Percentiles rank a stretch among this genome's conserved stretches.
Evolutionary conservation across 2,329 filamentous ascomycete species (phyloP).

Genomic region (Aureobasidium sp.): DNA sequence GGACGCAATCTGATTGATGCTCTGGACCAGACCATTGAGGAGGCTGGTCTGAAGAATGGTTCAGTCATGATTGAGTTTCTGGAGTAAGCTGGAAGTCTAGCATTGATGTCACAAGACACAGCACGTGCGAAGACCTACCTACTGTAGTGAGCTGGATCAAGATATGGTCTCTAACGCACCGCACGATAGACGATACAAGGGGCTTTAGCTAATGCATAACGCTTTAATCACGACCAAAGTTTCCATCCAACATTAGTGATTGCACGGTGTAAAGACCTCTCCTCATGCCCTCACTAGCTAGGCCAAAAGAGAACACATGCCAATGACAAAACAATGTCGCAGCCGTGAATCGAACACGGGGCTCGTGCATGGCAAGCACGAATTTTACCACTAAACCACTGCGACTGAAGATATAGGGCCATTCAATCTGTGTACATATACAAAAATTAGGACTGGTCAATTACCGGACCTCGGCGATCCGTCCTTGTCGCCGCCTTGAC

Average conservation of each 20-base stretch:
- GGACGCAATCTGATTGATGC: conserved; percentile 75
- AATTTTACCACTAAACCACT: conserved; percentile 18
- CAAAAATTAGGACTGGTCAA: too few species aligned
- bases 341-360: conserved; percentile 17
- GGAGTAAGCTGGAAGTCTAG: conserved; percentile 17
- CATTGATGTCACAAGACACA: too few species aligned
- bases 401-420: not conserved
- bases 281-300: too few species aligned
- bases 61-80: conserved; percentile 90
- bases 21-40: conserved; percentile 64
- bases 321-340: conserved; percentile 10
- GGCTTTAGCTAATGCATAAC: conserved; percentile 11
- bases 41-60: conserved; percentile 81
- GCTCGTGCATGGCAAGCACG: conserved; percentile 17
- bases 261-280: too few species aligned
- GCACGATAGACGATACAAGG: conserved; percentile 1
- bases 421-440: not conserved
- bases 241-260: too few species aligned
- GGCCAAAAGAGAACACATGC: too few species aligned
- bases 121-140: too few species aligned
- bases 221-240: conserved; percentile 3
- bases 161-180: not conserved
- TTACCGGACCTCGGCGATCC: too few species aligned
- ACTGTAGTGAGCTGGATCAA: not conserved
- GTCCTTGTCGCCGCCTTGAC: not conserved